Evolutionary conservation across 2,329 filamentous ascomycete genomes (phyloP), one percentile per base, ranked within the genome.

Genomic region (Claviceps digitariae): DNA sequence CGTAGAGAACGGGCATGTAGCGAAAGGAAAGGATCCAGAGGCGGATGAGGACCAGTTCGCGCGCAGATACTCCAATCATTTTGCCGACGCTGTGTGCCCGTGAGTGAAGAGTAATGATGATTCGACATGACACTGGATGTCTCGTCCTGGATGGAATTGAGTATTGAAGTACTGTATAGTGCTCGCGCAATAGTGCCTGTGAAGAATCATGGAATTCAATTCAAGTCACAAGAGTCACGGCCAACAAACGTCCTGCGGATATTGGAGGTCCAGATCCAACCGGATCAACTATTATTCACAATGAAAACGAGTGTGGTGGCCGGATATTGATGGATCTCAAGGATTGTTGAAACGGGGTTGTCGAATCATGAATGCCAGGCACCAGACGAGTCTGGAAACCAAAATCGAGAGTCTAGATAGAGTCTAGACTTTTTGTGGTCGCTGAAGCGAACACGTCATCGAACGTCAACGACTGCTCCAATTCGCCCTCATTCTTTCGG

Each of bases 21-120:
- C 69, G 72, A 29, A 76, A 67, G 40, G 69, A 54, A 36, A 71
- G 55, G 57, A 78, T 72, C 61, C 61, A 67, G 52, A 67, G 54
- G 56, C 72, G 74, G 62, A 78, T 75, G 58, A 74, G 63, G 45
- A 74, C 54, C 59, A 69, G 70, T 61, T 72, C 72, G 49, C 52
- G 51, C 21, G 63, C 57, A 1, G 69, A 69, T 40, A 66, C 67
- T 55, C 65, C 65, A 52, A 72, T 63, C 70, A 72, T 72, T 31
- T 49, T 50, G n/a, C n/a, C 12, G 46, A 34, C 29, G 29, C 27
- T 34, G 27, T 23, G 17, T 25, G 25, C 13, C 27, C 17, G 13
- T 4, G 34, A 38, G 15, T 3, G 13, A 31, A 29, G 6, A 47
- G 45, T 10, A 47, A 9, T 8, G 34, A n/a, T n/a, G n/a, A n/a